Evolutionary conservation across 257 asterid genomes (phyloP).

Genomic region (Thymus mandschuricus): DNA sequence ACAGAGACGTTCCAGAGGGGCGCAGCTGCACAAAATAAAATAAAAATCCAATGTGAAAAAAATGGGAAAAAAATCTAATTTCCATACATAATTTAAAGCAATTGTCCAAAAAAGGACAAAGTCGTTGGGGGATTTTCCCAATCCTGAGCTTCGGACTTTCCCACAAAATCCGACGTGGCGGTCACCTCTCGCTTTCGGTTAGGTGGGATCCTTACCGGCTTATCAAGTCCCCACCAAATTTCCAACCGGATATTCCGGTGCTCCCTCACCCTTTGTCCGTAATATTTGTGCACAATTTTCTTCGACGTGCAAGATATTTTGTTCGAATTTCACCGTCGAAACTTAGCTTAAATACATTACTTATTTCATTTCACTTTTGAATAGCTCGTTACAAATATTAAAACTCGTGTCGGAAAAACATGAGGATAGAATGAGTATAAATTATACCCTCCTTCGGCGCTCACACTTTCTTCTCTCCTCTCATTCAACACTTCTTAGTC

Average conservation of each 20-base stretch:
- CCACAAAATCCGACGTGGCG: conserved; percentile 65
- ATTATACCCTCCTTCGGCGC: conserved; percentile 16
- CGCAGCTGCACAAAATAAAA: neutral
- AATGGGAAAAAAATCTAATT: neutral
- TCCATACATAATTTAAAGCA: too few relatives aligned
- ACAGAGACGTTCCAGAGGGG: conserved; percentile 4
- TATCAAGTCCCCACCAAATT: conserved; percentile 32
- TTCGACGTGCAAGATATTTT: too few relatives aligned
- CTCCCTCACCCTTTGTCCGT: neutral
- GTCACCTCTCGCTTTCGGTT: conserved; percentile 45
- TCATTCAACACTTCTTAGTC: conserved; percentile 8
- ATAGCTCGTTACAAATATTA: too few relatives aligned
- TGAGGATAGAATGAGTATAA: conserved; percentile 10
- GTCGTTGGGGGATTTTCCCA: conserved; percentile 36
- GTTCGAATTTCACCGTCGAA: too few relatives aligned
- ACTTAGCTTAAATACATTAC: too few relatives aligned
- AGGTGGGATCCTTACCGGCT: conserved; percentile 30
- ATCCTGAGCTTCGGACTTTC: conserved; percentile 46
- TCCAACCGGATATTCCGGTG: conserved; percentile 44
- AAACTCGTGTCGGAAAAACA: too few relatives aligned
- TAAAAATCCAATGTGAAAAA: conserved; percentile 8
- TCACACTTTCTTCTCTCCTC: conserved; percentile 24
- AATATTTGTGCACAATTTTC: too few relatives aligned
- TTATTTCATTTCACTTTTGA: too few relatives aligned
- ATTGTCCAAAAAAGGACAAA: conserved; percentile 29